phyloP scores from a whole-genome alignment of 371 early-diverging fungal species.

The Zopfochytrium polystomum region DNA sequence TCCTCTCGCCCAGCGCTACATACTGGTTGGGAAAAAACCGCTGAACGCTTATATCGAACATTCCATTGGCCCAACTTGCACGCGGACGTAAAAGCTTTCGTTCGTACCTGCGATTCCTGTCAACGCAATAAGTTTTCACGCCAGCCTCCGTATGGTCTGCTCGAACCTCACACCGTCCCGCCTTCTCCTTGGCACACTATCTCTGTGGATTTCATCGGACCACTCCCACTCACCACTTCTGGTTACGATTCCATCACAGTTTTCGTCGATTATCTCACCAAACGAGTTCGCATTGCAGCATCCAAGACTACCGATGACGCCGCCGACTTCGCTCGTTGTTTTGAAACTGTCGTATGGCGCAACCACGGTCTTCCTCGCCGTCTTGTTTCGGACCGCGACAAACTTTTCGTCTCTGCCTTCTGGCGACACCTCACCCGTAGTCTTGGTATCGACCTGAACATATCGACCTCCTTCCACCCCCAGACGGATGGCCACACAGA shows the following conservation, averaged over 20 bases:
- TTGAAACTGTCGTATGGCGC: conserved; percentile 2
- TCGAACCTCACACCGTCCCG: conserved; percentile 19
- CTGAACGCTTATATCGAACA: conserved; percentile 13
- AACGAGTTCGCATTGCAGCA: conserved; percentile 4
- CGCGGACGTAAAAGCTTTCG: conserved; percentile 14
- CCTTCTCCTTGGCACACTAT: conserved; percentile 17
- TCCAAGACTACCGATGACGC: neutral
- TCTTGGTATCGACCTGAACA: conserved; percentile 31
- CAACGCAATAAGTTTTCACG: conserved; percentile 11
- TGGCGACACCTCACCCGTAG: conserved; percentile 25
- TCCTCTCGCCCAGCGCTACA: conserved; percentile 4
- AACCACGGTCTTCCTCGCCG: conserved; percentile 18
- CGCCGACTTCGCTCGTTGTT: conserved; percentile 6
- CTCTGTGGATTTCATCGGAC: conserved; percentile 27
- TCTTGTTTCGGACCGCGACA: conserved; percentile 17
- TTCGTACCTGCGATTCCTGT: conserved; percentile 21
- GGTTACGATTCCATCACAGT: conserved; percentile 17
- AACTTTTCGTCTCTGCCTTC: conserved; percentile 18
- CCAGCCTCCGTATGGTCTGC: conserved; percentile 15
- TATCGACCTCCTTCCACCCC: conserved; percentile 49
- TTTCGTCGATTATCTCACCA: conserved; percentile 15
- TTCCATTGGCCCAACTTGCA: conserved; percentile 25
- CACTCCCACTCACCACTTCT: conserved; percentile 9
- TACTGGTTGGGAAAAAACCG: conserved; percentile 14
- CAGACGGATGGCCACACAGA: conserved; percentile 60